Evolutionary conservation across 2,329 filamentous ascomycete species (phyloP).

Genomic region (Neodidymelliopsis sp.): DNA sequence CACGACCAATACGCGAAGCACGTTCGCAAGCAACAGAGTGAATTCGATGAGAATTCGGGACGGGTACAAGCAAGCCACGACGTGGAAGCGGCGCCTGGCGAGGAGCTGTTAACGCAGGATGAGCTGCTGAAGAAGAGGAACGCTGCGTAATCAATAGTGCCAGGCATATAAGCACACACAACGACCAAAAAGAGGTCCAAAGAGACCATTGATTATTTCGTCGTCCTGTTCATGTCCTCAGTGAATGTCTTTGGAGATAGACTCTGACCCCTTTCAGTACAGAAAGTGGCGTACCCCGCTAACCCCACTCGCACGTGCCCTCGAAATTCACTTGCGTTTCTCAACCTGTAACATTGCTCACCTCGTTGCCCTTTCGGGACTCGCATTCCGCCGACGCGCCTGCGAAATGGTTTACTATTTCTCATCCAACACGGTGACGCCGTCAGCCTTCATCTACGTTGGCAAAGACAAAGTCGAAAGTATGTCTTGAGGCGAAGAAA

Average conservation of each 20-base stretch:
- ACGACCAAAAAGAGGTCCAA: too few species aligned
- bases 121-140: conserved; percentile 33
- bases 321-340: conserved; percentile 31
- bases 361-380: conserved; percentile 3
- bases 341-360: conserved; percentile 11
- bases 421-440: conserved; percentile 82
- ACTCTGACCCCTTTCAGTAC: too few species aligned
- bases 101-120: conserved; percentile 37
- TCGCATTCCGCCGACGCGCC: background rate
- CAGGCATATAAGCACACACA: too few species aligned
- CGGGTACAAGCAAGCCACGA: conserved; percentile 24
- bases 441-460: conserved; percentile 88
- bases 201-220: too few species aligned
- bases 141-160: too few species aligned
- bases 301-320: conserved; percentile 39
- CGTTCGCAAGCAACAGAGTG: conserved; percentile 23
- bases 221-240: too few species aligned
- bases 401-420: conserved; percentile 91
- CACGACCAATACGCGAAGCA: conserved; percentile 35
- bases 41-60: conserved; percentile 26
- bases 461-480: conserved; percentile 99
- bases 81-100: conserved; percentile 36
- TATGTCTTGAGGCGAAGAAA: conserved; percentile 62
- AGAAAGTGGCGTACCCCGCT: conserved; percentile 27
- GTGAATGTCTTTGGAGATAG: too few species aligned